Evolutionary conservation across 495 filamentous ascomycete species (phyloP).

Genomic region (Bryoglossum gracile): DNA sequence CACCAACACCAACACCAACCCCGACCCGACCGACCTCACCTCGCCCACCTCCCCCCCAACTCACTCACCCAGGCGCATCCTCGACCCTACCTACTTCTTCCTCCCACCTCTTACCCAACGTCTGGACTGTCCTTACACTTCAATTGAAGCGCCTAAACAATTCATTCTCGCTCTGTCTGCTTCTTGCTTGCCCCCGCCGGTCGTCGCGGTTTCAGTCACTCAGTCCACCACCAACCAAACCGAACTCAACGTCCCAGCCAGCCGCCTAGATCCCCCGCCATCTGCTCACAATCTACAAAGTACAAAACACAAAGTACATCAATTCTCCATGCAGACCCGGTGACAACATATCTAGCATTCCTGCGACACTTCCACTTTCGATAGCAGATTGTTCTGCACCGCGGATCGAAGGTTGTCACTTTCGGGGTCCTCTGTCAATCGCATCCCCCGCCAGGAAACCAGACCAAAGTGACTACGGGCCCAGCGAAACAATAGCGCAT

Average conservation of each 20-base stretch:
- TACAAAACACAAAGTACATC: no score
- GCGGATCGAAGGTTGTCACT: no score
- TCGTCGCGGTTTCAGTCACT: not conserved
- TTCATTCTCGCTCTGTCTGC: not conserved
- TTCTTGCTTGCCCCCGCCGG: not conserved
- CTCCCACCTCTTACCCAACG: not conserved
- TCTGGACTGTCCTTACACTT: constrained; percentile 13
- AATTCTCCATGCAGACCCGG: constrained; percentile 1
- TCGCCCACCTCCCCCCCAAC: no score
- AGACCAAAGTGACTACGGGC: no score
- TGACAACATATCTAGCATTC: constrained; percentile 5
- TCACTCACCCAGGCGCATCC: constrained; percentile 4
- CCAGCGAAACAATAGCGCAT: not conserved
- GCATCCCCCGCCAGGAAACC: no score
- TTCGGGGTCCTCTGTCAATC: no score
- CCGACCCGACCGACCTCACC: no score
- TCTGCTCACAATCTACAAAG: no score
- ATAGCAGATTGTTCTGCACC: no score
- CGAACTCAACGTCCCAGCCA: not conserved
- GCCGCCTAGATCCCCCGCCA: not conserved
- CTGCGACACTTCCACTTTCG: not conserved
- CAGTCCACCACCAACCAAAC: not conserved
- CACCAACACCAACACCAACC: no score
- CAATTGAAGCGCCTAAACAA: not conserved
- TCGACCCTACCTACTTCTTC: not conserved